Evolutionary conservation across 78 protist genomes (phyloP).

Genomic region (Acrasis kona): DNA sequence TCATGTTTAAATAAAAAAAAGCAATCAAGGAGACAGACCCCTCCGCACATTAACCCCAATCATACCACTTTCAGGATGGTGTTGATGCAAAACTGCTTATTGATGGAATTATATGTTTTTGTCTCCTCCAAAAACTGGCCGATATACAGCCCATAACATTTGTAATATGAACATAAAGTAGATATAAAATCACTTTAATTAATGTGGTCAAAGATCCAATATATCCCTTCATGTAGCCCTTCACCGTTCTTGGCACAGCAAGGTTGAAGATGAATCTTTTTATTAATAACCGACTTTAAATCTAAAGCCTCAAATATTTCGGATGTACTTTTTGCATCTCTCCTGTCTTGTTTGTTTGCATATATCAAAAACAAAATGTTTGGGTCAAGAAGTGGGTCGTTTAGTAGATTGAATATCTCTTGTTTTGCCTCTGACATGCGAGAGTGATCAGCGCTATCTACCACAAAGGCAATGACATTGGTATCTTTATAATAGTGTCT

Average conservation of each 20-base stretch:
- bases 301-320: slow-evolving; percentile 38
- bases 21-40: no score
- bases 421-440: slow-evolving; percentile 14
- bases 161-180: no score
- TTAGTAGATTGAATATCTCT: slow-evolving; percentile 62
- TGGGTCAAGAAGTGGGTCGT: slow-evolving; percentile 57
- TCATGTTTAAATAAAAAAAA: no score
- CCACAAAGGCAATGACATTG: slow-evolving; percentile 26
- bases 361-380: slow-evolving; percentile 60
- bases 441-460: slow-evolving; percentile 18
- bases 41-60: no score
- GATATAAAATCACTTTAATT: no score
- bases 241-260: slow-evolving; percentile 26
- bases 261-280: slow-evolving; percentile 20
- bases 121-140: no score
- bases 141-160: no score
- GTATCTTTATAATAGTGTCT: slow-evolving; percentile 19
- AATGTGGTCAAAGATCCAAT: slow-evolving; percentile 16
- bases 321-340: slow-evolving; percentile 29
- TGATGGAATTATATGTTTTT: no score
- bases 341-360: slow-evolving; percentile 82
- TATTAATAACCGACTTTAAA: slow-evolving; percentile 4
- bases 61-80: no score
- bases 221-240: slow-evolving; percentile 35
- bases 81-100: no score